Conservation (phyloP, 108 stramenopile species). For the Fragilaria crotonensis region DNA sequence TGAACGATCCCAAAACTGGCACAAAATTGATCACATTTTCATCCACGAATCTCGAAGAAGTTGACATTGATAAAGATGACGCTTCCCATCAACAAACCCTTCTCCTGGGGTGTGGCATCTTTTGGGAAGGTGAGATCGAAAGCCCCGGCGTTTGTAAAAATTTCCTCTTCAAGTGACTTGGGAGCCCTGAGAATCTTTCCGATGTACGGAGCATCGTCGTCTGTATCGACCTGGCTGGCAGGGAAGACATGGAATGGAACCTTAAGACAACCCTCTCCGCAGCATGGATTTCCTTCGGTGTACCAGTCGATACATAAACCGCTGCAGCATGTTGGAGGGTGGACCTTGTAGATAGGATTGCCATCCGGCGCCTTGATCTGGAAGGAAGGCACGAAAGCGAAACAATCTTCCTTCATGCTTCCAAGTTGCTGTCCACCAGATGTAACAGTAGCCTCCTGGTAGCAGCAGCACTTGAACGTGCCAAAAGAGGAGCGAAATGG, state of each 20-base stretch:
- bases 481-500: neutral
- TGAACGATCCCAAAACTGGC: too few species aligned
- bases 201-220: conserved; percentile 41
- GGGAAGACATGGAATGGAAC: conserved; percentile 56
- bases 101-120: conserved; percentile 38
- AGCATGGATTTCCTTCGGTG: conserved; percentile 59
- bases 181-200: conserved; percentile 54
- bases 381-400: conserved; percentile 50
- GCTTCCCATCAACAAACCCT: conserved; percentile 53
- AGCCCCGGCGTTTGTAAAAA: conserved; percentile 58
- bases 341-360: too few species aligned
- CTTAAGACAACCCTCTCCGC: conserved; percentile 68
- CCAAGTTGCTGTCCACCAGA: conserved; percentile 42
- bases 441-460: too few species aligned
- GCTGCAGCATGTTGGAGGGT: conserved; percentile 62
- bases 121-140: conserved; percentile 62
- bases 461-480: neutral
- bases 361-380: conserved; percentile 35
- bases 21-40: too few species aligned
- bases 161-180: conserved; percentile 30
- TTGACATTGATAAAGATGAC: conserved; percentile 61
- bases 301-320: conserved; percentile 62
- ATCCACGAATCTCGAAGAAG: conserved; percentile 40
- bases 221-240: conserved; percentile 29
- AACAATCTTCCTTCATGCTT: conserved; percentile 46